Evolutionary conservation across 192 early-diverging fungal genomes (phyloP), one percentile per base, ranked within the genome.

Genomic region (Spinellus fusiger): DNA sequence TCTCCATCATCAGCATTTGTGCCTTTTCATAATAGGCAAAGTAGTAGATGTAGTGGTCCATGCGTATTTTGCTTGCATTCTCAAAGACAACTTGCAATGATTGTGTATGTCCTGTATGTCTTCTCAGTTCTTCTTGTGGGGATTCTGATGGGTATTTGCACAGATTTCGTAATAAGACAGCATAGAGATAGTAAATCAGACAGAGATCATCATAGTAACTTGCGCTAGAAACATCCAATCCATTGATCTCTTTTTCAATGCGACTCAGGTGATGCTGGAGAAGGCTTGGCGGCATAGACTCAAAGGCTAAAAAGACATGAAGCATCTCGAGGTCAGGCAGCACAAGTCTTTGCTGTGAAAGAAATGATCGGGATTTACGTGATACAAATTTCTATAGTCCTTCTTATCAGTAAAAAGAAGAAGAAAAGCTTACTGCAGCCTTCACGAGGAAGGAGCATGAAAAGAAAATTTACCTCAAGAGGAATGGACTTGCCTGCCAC

Each of bases 401-500:
- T 23, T 16, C 10, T 81, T 28, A 38, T 7, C 18, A 29, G 6
- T 6, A 15, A 9, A 28, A 68, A 35, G 20, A 40, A 70, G 26
- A 54, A 26, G 35, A 61, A 66, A 31, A 8, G 0, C 13, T 46
- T 5, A 25, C 71, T n/a, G n/a, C n/a, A n/a, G n/a, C n/a, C n/a
- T n/a, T n/a, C n/a, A n/a, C n/a, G n/a, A n/a, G n/a, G n/a, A n/a
- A n/a, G n/a, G n/a, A n/a, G n/a, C n/a, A n/a, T 37, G 35, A 37
- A 40, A 32, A 10, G n/a, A 32, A 6, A 9, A 51, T 63, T 62
- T 56, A 84, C 84, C 75, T 96, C 93, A 27, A 96, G 62, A 9
- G 91, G 90, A 29, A 96, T 77, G 2, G 84, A 84, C 70, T 91
- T 90, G 20, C 93, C 93, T 22, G 90, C 93, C 9, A 96, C 82